Base-by-base conservation (phyloP, 371 early-diverging fungal species). In the Mucor piriformis region DNA sequence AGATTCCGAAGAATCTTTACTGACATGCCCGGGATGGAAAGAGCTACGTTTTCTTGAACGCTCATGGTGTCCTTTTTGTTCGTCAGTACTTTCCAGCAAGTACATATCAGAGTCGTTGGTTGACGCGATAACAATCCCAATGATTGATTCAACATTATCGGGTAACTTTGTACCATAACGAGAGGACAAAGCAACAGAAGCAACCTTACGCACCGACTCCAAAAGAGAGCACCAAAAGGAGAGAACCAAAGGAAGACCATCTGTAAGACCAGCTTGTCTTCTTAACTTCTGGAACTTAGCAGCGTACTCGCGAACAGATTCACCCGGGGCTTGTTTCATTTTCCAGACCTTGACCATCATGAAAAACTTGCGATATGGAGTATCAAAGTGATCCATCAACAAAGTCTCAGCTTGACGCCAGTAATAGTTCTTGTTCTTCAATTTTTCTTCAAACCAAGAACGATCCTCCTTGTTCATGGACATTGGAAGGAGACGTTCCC, bases 401-500 rank as follows among this genome's bases (percentile, higher is more conserved):
- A 5, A 5, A 0, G 0, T 8, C 1, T 25, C 2, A 33, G 48
- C 56, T 34, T 56, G 35, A 10, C 3, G 2, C 56, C 56, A 56
- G 3, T 11, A 3, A 0, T 35, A 15, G 0, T 1, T 1, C 23
- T 37, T 32, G 25, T 24, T 25, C 0, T 6, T 5, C 23, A 56
- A 24, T 18, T 15, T 25, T 16, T 56, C 56, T n/a, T 46, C 48
- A 25, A 33, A 56, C 56, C 56, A 56, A 13, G 56, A 56, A 2
- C 10, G 10, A 15, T 47, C 24, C 6, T 56, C 56, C 4, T 6
- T 21, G 21, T 47, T 56, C 15, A 56, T 3, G 6, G 13, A 56
- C 35, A 56, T 20, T 6, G 56, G 56, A 1, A 56, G n/a, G 6
- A 56, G 54, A 6, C 56, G 24, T 56, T 56, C 40, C 40, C 43